Evolutionary conservation across 208 protist genomes (phyloP).

Genomic region (Leishmania arabica): DNA sequence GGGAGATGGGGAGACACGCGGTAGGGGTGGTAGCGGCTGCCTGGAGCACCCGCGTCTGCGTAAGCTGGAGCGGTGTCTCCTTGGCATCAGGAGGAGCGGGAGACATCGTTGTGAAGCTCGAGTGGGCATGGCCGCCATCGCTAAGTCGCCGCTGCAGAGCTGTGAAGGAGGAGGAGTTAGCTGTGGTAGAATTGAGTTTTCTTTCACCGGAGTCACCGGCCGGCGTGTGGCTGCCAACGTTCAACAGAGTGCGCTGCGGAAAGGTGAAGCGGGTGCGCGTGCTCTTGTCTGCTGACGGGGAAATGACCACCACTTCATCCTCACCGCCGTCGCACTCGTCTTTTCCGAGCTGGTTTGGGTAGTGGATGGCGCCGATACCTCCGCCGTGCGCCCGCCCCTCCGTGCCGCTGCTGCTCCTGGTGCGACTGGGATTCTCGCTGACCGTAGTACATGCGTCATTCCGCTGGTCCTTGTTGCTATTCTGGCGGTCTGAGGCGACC

Average conservation of each 20-base stretch:
- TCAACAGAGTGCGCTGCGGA: background rate
- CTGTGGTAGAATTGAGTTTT: background rate
- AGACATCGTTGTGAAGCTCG: background rate
- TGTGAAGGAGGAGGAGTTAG: background rate
- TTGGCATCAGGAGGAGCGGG: background rate
- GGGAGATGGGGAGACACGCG: background rate
- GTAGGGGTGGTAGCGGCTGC: background rate
- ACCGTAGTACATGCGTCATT: background rate
- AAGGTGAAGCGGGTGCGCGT: background rate
- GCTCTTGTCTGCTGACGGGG: background rate
- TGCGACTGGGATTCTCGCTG: background rate
- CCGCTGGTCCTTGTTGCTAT: background rate
- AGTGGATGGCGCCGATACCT: background rate
- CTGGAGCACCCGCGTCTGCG: background rate
- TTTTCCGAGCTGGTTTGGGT: background rate
- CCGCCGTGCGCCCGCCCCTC: background rate
- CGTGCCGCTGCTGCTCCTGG: background rate
- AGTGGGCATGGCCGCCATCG: background rate
- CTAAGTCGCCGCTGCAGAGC: conserved; percentile 7
- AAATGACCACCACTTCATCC: too few relatives aligned
- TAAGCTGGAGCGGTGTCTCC: background rate
- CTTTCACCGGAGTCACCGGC: background rate
- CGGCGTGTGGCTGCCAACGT: background rate
- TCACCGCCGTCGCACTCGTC: too few relatives aligned
- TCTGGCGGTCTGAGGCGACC: too few relatives aligned